Base-by-base conservation (phyloP, 345 rosid genomes). In the Geranium rotundifolium region DNA sequence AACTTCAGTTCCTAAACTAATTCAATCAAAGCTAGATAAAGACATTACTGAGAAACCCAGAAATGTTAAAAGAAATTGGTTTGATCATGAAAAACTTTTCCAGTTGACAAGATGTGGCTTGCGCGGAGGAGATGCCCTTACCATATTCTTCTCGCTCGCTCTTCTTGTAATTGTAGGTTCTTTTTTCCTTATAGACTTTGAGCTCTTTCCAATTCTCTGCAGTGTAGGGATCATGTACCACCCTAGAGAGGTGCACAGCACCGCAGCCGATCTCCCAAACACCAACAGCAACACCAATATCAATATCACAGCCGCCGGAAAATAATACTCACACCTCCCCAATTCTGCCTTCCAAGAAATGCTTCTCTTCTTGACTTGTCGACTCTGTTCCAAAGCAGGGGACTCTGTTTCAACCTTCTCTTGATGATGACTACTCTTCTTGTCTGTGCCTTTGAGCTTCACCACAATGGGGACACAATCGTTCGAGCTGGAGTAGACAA, bases 181-280 rank as follows among this genome's bases (percentile, higher is more conserved):
- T 60, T 76, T 83, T 83, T 73, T 82, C 81, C 65, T 82, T 52
- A 55, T 57, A 7, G 37, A 31, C 37, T 31, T 31, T 31, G 71
- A 54, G 18, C 19, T 55, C 52, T 34, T 63, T 0, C 23, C 49
- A 64, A 60, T 64, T 31, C 72, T 81, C 20, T 65, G 59, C 17
- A 84, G 60, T 46, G 78, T 61, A 52, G 95, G 90, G 29, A 82
- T 72, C 29, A 81, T 14, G 73, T 82, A 87, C 97, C 97, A 90
- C 29, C 76, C 83, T 0, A 84, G 39, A 58, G 85, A 87, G 50
- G 84, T 76, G 31, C 81, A 85, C 46, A 84, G 17, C 19, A 84
- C 76, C 2, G 82, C 82, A 17, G 73, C 76, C 31, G 97, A 80
- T 73, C 87, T 74, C 39, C 92, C 97, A 18, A 84, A 84, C 17